Conservation (phyloP, 495 filamentous ascomycete species). For the Hamigera avellanea region DNA sequence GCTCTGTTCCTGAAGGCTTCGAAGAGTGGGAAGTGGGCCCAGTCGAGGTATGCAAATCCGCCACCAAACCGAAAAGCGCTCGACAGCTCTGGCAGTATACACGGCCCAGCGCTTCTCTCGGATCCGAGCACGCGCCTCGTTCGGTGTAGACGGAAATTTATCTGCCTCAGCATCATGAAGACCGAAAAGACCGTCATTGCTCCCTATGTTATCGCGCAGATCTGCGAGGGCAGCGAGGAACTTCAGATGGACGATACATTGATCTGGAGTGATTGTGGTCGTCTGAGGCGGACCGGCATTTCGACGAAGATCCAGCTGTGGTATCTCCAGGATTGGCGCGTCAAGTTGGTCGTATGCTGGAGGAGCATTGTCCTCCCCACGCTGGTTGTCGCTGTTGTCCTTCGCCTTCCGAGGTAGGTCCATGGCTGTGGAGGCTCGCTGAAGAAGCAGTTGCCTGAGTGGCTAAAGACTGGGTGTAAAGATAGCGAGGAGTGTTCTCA, state of each 20-base stretch:
- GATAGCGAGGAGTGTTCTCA: too few species aligned
- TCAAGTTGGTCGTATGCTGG: slow-evolving; percentile 12
- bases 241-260: slow-evolving; percentile 67
- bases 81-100: slow-evolving; percentile 61
- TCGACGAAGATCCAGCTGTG: slow-evolving; percentile 8
- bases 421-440: too few species aligned
- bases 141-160: slow-evolving; percentile 6
- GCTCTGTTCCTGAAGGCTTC: background rate
- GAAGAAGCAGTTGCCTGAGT: too few species aligned
- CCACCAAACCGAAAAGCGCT: slow-evolving; percentile 70
- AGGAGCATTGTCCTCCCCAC: background rate
- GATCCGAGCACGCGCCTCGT: slow-evolving; percentile 31
- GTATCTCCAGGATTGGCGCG: slow-evolving; percentile 2
- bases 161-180: slow-evolving; percentile 39
- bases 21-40: slow-evolving; percentile 1
- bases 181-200: slow-evolving; percentile 52
- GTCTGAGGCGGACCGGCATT: slow-evolving; percentile 5
- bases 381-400: too few species aligned
- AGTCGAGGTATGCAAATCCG: slow-evolving; percentile 10
- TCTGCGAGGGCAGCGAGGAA: slow-evolving; percentile 58
- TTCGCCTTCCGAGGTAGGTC: too few species aligned
- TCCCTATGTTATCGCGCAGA: slow-evolving; percentile 54
- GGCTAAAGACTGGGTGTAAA: too few species aligned
- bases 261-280: slow-evolving; percentile 19
- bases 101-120: slow-evolving; percentile 74